Base-by-base conservation (phyloP, 176 grass and related monocot species). In the Microstegium vimineum region DNA sequence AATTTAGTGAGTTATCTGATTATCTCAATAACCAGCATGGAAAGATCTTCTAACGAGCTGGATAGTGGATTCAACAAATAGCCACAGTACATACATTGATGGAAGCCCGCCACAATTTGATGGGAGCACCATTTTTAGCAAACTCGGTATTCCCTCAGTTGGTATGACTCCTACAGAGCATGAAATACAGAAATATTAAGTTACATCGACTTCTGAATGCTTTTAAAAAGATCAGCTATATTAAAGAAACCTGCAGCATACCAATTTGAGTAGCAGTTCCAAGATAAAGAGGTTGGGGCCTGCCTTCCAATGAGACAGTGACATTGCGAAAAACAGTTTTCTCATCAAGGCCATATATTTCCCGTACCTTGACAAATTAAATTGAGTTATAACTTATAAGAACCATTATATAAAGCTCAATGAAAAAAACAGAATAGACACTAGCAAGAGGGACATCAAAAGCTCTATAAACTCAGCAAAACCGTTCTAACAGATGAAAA, bases 221-320 rank as follows among this genome's bases (percentile, higher is more conserved):
- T 59, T 36, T 66, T 45, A 30, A 34, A 80, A 62, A 82, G 42
- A 69, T 57, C 23, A 73, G 25, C 16, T 80, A 20, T 65, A 41
- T 56, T 49, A 14, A 76, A 84, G 32, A 41, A 75, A 86, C 37
- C 63, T 13, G 30, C 41, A 59, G 20, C 42, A 5, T 78, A 87
- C 95, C 95, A 80, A 98, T 94, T 87, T 98, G 95, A 82, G 95
- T 94, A 82, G 95, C 92, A 62, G 92, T 92, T 83, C 90, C 95
- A 79, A 98, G 90, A 85, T 93, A 93, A 31, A 98, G 86, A 84
- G 95, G 92, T 78, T 94, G 90, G 45, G 95, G 95, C 62, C 90
- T 94, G 68, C 88, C 76, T 91, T 88, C 92, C 73, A 94, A 84
- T 23, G 86, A 91, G 30, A 94, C 69, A 14, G 84, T 98, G 62